These are phyloP conservation scores for Gossypium ekmanianum DNA, from an alignment of 345 rosid species.

Conservation along the genomic window DNA sequence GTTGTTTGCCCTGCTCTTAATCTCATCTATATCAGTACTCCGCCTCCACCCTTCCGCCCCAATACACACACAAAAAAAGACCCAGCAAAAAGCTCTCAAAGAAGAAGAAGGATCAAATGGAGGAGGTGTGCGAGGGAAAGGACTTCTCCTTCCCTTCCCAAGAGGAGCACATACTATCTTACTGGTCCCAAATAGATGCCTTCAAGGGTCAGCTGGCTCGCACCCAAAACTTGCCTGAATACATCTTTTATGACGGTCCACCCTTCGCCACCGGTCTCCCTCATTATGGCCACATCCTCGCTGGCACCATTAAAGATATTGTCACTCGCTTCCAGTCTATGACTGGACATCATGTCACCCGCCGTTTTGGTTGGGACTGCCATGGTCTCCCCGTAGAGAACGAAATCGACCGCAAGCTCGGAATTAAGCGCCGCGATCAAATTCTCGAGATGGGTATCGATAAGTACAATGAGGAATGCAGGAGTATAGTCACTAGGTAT, in stretches of 20 bases:
- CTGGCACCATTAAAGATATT: conserved; percentile 93
- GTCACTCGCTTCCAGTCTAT: conserved; percentile 90
- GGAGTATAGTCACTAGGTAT: conserved; percentile 83
- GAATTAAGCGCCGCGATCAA: conserved; percentile 64
- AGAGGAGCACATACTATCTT: conserved; percentile 57
- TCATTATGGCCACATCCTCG: conserved; percentile 95
- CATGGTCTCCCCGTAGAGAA: conserved; percentile 94
- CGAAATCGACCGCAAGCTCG: conserved; percentile 70
- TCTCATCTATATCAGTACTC: neutral
- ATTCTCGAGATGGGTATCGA: conserved; percentile 73
- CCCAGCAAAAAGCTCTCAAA: neutral
- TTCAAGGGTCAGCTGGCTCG: conserved; percentile 70
- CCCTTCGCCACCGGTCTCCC: conserved; percentile 98
- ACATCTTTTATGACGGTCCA: conserved; percentile 92
- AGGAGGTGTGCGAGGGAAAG: conserved; percentile 89
- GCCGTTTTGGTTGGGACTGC: conserved; percentile 98
- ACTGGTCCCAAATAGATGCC: conserved; percentile 74
- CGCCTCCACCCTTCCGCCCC: neutral
- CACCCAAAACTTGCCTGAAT: conserved; percentile 61
- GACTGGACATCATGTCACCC: conserved; percentile 87
- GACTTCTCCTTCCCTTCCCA: conserved; percentile 74
- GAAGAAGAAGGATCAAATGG: conserved; percentile 39
- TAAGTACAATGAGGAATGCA: conserved; percentile 55
- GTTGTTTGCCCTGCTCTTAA: no score
- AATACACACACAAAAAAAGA: no score